These are phyloP conservation scores for Beauveria sp. DNA, from an alignment of 2,329 filamentous ascomycete genomes.

Conservation along the genomic window DNA sequence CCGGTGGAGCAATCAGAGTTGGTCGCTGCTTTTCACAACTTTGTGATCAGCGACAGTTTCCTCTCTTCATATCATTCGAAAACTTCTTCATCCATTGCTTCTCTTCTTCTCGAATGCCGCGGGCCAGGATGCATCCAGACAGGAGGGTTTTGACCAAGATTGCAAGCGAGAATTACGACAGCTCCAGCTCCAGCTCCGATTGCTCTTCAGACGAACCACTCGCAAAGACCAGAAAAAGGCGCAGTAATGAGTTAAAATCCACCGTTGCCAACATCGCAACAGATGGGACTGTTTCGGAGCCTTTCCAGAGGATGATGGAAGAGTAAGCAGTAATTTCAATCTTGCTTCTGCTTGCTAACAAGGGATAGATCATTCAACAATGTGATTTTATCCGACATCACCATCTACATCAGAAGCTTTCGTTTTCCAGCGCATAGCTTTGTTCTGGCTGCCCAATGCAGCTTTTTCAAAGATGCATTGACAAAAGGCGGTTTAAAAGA, in stretches of 20 bases:
- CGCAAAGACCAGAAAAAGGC: background rate
- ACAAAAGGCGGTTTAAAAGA: background rate
- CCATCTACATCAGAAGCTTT: background rate
- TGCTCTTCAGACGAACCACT: background rate
- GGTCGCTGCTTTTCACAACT: background rate
- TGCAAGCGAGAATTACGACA: background rate
- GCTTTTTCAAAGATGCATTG: background rate
- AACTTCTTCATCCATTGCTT: background rate
- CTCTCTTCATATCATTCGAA: background rate
- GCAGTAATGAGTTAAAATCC: background rate
- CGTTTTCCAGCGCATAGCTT: background rate
- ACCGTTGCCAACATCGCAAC: background rate
- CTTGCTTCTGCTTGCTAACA: background rate
- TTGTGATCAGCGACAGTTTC: background rate
- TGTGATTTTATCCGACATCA: background rate
- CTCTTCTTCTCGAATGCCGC: background rate
- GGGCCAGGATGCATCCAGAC: background rate
- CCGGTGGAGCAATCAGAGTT: background rate
- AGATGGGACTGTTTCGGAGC: background rate
- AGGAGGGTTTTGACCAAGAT: background rate
- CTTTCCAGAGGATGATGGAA: slow-evolving; percentile 2
- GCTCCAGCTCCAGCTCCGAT: background rate
- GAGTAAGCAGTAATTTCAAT: background rate
- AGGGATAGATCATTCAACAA: slow-evolving; percentile 2
- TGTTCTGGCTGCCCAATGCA: background rate